A percentile compares a stretch with the other conserved stretches of the same genome.
Evolutionary conservation across 2,329 filamentous ascomycete species (phyloP).

Genomic region (Penicillium corylophilum): DNA sequence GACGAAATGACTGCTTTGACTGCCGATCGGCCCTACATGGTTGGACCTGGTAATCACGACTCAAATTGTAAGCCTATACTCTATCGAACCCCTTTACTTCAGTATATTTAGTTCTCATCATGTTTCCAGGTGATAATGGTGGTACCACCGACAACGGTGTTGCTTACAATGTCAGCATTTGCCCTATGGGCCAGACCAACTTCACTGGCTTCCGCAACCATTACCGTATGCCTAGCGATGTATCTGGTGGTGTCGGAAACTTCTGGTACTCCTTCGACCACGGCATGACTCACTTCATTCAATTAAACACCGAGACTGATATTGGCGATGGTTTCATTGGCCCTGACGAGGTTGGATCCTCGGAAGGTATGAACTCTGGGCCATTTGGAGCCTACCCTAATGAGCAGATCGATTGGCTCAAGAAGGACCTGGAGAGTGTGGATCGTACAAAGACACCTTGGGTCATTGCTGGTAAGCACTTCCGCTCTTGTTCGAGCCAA

Average conservation of each 20-base stretch:
- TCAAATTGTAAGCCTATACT: slow-evolving; percentile 2
- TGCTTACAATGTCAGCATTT: slow-evolving; percentile 20
- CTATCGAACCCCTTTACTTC: not conserved
- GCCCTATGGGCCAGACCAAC: slow-evolving; percentile 23
- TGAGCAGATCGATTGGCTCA: slow-evolving; percentile 5
- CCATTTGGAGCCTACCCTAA: slow-evolving; percentile 4
- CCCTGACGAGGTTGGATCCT: slow-evolving; percentile 1
- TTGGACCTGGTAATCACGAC: slow-evolving; percentile 16
- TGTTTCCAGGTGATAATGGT: slow-evolving; percentile 9
- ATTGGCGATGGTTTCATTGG: not conserved
- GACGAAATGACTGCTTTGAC: slow-evolving; percentile 11
- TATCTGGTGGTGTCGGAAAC: slow-evolving; percentile 14
- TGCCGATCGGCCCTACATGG: slow-evolving; percentile 13
- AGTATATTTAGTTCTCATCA: not conserved
- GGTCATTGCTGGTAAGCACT: not conserved
- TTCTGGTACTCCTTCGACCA: slow-evolving; percentile 18
- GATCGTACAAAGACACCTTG: slow-evolving; percentile 11
- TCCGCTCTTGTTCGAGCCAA: not conserved
- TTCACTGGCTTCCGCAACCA: slow-evolving; percentile 26
- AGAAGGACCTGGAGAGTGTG: slow-evolving; percentile 5
- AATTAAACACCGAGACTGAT: slow-evolving; percentile 16
- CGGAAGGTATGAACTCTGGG: slow-evolving; percentile 4
- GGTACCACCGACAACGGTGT: slow-evolving; percentile 18
- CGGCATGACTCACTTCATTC: slow-evolving; percentile 13
- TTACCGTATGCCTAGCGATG: slow-evolving; percentile 22